Evolutionary conservation across 139 green algal species (phyloP), one percentile per base, ranked within the genome.

Genomic region (Tetratostichococcus sp.): DNA sequence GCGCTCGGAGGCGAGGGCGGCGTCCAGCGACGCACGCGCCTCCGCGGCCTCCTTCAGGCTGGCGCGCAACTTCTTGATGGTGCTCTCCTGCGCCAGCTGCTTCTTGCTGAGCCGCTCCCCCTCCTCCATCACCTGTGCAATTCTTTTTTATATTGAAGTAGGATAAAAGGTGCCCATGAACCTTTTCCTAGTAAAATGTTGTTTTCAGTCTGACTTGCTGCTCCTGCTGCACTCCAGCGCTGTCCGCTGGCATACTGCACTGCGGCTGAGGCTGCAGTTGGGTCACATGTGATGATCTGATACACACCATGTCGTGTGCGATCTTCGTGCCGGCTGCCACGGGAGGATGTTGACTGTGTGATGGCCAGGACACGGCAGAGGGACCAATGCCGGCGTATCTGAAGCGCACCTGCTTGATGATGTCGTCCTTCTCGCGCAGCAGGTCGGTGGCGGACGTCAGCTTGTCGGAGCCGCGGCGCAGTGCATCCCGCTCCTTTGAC

Each of bases 341-440:
- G n/a, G n/a, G n/a, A n/a, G n/a, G n/a, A n/a, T n/a, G n/a, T n/a
- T n/a, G n/a, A n/a, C n/a, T n/a, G n/a, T n/a, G n/a, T n/a, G n/a
- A n/a, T n/a, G n/a, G n/a, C n/a, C n/a, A n/a, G n/a, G n/a, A n/a
- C n/a, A n/a, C 0, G 65, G 79, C 82, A 87, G 75, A 2, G 50
- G 2, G 50, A 25, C 50, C 11, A 58, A 72, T 72, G n/a, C 0
- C 69, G 57, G 11, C 23, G 5, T 2, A 25, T 50, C 11, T 30
- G 32, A 30, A 25, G 2, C 78, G 25, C 22, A 91, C 90, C 84
- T 96, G 87, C 76, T 92, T 83, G 70, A 97, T 97, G 73, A 94
- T 93, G 68, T 85, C 88, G 71, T 98, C 94, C 86, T 97, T 97
- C 80, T 97, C 90, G 74, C 90, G 89, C n/a, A 98, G 75, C 5